Evolutionary conservation across 768 basidiomycete genomes (phyloP), one percentile per base, ranked within the genome.

Genomic region (Leucosporidium scottii): DNA sequence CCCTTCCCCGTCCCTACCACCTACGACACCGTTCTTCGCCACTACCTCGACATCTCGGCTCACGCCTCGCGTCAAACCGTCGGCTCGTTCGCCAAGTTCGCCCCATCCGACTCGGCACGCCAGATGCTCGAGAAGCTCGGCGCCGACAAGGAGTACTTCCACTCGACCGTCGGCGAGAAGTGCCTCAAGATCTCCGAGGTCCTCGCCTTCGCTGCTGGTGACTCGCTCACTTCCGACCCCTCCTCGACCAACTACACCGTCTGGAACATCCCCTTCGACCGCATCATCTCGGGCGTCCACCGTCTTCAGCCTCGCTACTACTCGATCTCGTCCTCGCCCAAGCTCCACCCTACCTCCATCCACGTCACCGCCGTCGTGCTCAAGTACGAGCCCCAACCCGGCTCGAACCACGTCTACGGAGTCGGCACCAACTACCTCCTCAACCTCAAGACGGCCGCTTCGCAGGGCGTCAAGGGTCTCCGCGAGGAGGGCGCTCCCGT

Each of bases 1-100:
- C 94, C 94, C 23, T 99, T 98, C 87, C 94, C 96, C 18, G 89
- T 93, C 25, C 94, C 94, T 1, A 93, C 93, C 2, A 97, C 93
- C 12, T 97, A 96, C 75, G 85, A 83, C 67, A 88, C 92, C 58
- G 91, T 97, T 70, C 85, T 99, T 69, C 87, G 93, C 48, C 90
- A 98, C 81, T 99, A 99, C 79, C 87, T 98, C 77, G 94, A 99
- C 76, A 92, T 98, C 77, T 91, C 88, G 74, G 91, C 93, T 49
- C 86, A 93, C 63, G 91, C 89, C 23, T 92, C 92, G 79, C 89
- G 94, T 79, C 96, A 98, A 78, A 87, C 92, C 68, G 86, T 97
- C 50, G 90, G 90, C 53, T 82, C 85, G 36, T 81, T 97, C 60
- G 85, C 92, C 59, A 90, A 91, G 77, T 97, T 86, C 77, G 91